Conservation (phyloP, 2,329 filamentous ascomycete species). For the Fusarium sp. region DNA sequence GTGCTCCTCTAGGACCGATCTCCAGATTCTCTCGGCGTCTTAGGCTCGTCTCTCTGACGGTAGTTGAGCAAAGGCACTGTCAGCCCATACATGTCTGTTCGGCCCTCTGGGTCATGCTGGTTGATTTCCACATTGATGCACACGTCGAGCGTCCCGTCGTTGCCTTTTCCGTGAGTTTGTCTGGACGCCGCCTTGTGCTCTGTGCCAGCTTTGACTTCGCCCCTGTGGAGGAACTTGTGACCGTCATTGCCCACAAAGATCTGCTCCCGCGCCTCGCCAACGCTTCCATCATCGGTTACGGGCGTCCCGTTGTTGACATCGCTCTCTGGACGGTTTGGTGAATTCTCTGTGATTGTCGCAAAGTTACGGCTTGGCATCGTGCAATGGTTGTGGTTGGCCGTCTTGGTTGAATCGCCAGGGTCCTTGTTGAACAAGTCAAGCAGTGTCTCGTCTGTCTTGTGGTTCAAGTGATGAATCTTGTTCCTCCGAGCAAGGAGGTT, state of each 20-base stretch:
- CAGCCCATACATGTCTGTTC: constrained; percentile 85
- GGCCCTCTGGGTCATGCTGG: constrained; percentile 82
- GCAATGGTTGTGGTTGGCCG: constrained; percentile 79
- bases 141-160: constrained; percentile 79
- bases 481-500: constrained; percentile 93
- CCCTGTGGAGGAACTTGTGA: constrained; percentile 77
- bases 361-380: constrained; percentile 96
- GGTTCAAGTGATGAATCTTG: constrained; percentile 78
- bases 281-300: constrained; percentile 6
- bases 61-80: constrained; percentile 79
- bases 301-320: constrained; percentile 40
- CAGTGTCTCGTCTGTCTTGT: constrained; percentile 89
- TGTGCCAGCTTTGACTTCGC: constrained; percentile 84
- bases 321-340: constrained; percentile 62
- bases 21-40: constrained; percentile 41
- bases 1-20: constrained; percentile 10
- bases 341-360: constrained; percentile 90
- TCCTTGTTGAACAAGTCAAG: constrained; percentile 93
- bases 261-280: constrained; percentile 28
- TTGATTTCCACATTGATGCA: constrained; percentile 89
- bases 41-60: constrained; percentile 41
- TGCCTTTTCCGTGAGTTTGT: constrained; percentile 65
- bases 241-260: constrained; percentile 67
- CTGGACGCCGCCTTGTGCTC: constrained; percentile 76
- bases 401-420: constrained; percentile 81